Evolutionary conservation across 2,329 filamentous ascomycete species (phyloP), one percentile per base, ranked within the genome.

Genomic region (Xylaria polymorpha): DNA sequence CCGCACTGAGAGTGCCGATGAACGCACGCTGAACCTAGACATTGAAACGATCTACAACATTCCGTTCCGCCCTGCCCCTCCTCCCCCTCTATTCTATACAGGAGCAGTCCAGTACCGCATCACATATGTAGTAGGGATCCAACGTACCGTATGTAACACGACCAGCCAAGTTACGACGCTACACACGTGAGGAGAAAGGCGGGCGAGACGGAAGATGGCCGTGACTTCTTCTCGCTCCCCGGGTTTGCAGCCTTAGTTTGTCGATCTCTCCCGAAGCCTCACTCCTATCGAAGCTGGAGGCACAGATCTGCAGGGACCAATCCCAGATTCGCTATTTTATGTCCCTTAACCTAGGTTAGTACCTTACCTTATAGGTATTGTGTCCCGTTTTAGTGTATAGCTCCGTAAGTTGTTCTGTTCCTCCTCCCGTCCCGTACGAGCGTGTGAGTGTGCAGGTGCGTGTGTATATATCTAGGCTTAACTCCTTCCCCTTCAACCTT

Each of bases 291-390:
- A 55, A 66, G 66, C 51, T 57, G 61, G 58, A 60, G 58, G 55
- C n/a, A 20, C n/a, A 20, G 69, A 69, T 69, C 69, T 53, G 44
- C 61, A 71, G 64, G 56, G 44, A 58, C 44, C 37, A 46, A 46
- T 39, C 5, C 8, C 8, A 1, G 8, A 15, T 50, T 50, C 46
- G 18, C 14, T 44, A 44, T 18, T 10, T 20, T 50, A n/a, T 50
- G 14, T 50, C 22, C 25, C 25, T 29, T 29, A 29, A 29, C 25
- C 25, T 29, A n/a, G n/a, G n/a, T n/a, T n/a, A 4, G 25, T 29
- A 29, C 25, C 25, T 29, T 29, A 4, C 3, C 20, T 15, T 15
- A 15, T 25, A 5, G 18, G 20, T 50, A 29, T 50, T 25, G n/a
- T 32, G 37, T 22, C 51, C 4, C 35, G n/a, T 53, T n/a, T 1